Evolutionary conservation across 352 stramenopile genomes (phyloP).

Genomic region (Globisporangium iwayamae): DNA sequence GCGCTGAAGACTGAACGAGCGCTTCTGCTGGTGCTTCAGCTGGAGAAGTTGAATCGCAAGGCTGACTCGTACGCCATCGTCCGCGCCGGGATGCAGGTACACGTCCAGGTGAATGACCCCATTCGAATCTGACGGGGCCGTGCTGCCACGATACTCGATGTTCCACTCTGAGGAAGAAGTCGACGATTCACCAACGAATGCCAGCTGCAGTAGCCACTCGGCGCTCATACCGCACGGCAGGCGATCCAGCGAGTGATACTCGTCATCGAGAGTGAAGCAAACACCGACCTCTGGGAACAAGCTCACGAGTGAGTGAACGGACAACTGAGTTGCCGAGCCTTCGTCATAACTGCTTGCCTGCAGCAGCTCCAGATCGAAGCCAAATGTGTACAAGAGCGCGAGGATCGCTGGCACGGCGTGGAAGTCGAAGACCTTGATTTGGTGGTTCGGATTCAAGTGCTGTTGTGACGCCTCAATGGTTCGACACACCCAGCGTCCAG

Average conservation of each 20-base stretch:
- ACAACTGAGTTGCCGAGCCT: no score
- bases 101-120: neutral
- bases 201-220: constrained; percentile 1
- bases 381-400: constrained; percentile 6
- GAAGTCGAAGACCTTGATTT: neutral
- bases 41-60: neutral
- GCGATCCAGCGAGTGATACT: neutral
- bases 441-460: neutral
- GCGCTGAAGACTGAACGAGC: neutral
- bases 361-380: constrained; percentile 2
- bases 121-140: neutral
- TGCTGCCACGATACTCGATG: constrained; percentile 11
- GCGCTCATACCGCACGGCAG: constrained; percentile 4
- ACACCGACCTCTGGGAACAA: constrained; percentile 11
- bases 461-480: constrained; percentile 1
- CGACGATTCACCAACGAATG: neutral
- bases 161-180: neutral
- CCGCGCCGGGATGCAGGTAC: neutral
- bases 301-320: constrained; percentile 4
- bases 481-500: constrained; percentile 18
- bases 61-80: neutral
- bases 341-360: neutral
- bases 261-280: constrained; percentile 10
- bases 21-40: neutral
- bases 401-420: neutral